Evolutionary conservation across 2,329 filamentous ascomycete genomes (phyloP), one percentile per base, ranked within the genome.

Genomic region (Harringtonia lauricola): DNA sequence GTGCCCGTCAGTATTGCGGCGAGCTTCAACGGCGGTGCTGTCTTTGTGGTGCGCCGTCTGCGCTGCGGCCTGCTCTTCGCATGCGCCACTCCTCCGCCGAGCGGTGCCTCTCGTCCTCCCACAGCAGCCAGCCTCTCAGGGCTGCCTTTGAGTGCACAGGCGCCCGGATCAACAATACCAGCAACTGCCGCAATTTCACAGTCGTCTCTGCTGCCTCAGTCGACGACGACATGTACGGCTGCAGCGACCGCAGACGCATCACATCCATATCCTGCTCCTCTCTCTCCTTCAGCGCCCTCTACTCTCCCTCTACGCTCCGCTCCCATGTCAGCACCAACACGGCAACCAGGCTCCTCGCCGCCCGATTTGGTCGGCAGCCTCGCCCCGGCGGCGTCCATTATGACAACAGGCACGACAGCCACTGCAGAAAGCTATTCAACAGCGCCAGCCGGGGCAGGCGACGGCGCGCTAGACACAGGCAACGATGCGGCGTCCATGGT

Each of bases 61-160:
- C 65, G 63, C 34, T 81, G 76, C 57, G 75, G 75, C 17, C 65
- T 82, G 37, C 63, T 82, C 31, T 77, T 82, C 49, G 72, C 81
- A 38, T 78, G 73, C 51, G 68, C 81, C 34, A 76, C 76, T 0
- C 66, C 71, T 2, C 55, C 65, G 3, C 53, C 59, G 4, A 34
- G 55, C 2, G 33, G 34, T 22, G 41, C 28, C 41, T 44, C 17
- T n/a, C 38, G 5, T 36, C 39, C 36, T 49, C 46, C 31, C 50
- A 49, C n/a, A 52, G 54, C 29, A 41, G 46, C 28, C 3, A 19
- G 17, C 35, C 17, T 17, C 13, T 22, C 35, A 18, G 34, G 28
- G 8, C 10, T 26, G 24, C 6, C 24, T 26, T 6, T 10, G 6
- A 10, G 10, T 10, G 24, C 24, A 6, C 6, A 10, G 10, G 10